Base-by-base conservation (phyloP, 2,329 filamentous ascomycete genomes). In the Coniella vitis region DNA sequence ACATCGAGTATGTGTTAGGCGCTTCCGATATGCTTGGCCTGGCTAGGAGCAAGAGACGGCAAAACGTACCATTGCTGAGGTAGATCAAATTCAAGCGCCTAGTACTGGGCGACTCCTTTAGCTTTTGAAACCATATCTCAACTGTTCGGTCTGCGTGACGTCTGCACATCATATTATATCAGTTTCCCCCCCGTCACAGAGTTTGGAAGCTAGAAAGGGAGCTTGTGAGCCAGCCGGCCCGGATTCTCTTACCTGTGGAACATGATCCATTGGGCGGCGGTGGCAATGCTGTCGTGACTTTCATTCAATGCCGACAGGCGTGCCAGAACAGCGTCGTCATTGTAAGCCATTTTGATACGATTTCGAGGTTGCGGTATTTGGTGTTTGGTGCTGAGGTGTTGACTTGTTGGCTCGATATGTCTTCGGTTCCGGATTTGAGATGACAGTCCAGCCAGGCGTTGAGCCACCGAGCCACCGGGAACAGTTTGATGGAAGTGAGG, bases 201-300 rank as follows among this genome's bases (percentile, higher is more conserved):
- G 17, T 7, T n/a, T 16, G 10, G 17, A 4, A 45, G 17, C 22
- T 47, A 20, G 40, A 9, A 20, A 21, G 40, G 31, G 31, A 17
- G 39, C 9, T 5, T 19, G 3, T 17, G 14, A 9, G 19, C 29
- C n/a, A 4, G 31, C 13, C 37, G 31, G 10, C 32, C 7, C 4
- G 31, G 29, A n/a, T 42, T 52, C 10, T 56, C 65, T 54, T 82
- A 95, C 90, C 90, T 86, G 70, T 98, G 91, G 66, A 98, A 98
- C 86, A 98, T 94, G 54, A 98, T 93, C 94, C 94, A 98, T 82
- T 97, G 91, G 50, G 93, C 90, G 54, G 95, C 90, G 32, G 88
- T 91, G 53, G 95, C 81, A 62, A 98, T 97, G 69, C 90, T 94
- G 65, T 98, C 93, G 66, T 98, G 91, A 10, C 90, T 95, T 70